Conservation (phyloP, 2,329 filamentous ascomycete species). For the Nectriaceae sp. region DNA sequence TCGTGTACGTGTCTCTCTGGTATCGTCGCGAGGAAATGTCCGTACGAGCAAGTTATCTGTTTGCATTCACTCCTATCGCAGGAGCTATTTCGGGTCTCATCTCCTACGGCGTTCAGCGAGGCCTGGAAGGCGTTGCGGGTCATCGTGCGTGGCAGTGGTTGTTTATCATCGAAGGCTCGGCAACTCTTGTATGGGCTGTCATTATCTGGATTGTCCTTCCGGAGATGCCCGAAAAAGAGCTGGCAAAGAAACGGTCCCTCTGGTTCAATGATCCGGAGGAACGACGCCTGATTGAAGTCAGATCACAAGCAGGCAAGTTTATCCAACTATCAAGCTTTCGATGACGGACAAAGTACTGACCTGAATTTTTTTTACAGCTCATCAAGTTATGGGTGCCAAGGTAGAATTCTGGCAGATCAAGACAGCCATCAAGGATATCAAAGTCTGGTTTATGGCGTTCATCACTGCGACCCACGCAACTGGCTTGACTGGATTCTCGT, state of each 20-base stretch:
- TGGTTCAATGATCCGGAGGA: neutral
- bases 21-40: neutral
- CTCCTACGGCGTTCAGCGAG: neutral
- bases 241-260: neutral
- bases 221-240: neutral
- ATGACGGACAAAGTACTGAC: neutral
- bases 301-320: neutral
- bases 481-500: neutral
- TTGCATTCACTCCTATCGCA: neutral
- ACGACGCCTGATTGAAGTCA: neutral
- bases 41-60: neutral
- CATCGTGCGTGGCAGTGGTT: neutral
- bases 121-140: neutral
- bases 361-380: neutral
- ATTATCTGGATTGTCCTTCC: neutral
- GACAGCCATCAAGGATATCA: neutral
- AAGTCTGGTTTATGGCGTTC: neutral
- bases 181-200: neutral
- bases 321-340: neutral
- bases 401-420: neutral
- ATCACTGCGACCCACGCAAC: neutral
- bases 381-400: neutral
- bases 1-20: neutral
- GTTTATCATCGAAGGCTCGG: neutral
- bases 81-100: neutral